Percentiles rank a stretch among this genome's conserved stretches.
Evolutionary conservation across 1,139 yeast species (phyloP).

Genomic region (Hanseniaspora uvarum): DNA sequence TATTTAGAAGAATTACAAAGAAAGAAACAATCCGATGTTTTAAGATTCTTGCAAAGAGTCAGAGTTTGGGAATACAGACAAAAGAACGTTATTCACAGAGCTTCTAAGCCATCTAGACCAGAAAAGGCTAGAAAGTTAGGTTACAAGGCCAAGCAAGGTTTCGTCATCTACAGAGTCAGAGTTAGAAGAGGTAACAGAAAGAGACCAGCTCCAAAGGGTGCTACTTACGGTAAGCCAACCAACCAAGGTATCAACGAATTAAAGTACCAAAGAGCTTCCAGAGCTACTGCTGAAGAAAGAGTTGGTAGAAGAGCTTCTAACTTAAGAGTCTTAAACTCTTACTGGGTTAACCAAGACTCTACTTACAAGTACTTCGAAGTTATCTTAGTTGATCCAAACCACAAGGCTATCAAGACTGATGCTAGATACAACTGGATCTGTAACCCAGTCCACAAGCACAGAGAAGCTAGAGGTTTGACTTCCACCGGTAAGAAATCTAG

Average conservation of each 20-base stretch:
- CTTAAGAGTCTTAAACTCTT: conserved; percentile 98
- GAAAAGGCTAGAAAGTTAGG: conserved; percentile 99
- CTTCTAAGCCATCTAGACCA: conserved; percentile 97
- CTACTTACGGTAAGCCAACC: conserved; percentile 99
- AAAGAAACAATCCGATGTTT: conserved; percentile 99
- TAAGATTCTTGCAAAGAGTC: conserved; percentile 97
- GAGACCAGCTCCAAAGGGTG: conserved; percentile 99
- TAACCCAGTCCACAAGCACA: conserved; percentile 99
- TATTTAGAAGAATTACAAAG: conserved; percentile 98
- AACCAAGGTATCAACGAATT: conserved; percentile 99
- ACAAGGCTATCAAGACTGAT: conserved; percentile 98
- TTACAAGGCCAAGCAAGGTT: conserved; percentile 99
- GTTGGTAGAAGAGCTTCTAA: conserved; percentile 98
- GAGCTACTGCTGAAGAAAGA: conserved; percentile 99
- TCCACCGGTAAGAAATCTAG: conserved; percentile 97
- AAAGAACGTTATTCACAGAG: conserved; percentile 97
- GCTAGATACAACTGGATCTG: conserved; percentile 99
- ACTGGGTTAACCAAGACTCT: conserved; percentile 99
- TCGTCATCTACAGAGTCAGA: conserved; percentile 95
- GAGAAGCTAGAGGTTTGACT: conserved; percentile 99
- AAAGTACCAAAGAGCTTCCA: conserved; percentile 97
- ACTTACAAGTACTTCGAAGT: conserved; percentile 99
- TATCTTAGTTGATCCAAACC: conserved; percentile 92
- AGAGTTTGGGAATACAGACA: conserved; percentile 99
- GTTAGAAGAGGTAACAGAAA: conserved; percentile 99